Evolutionary conservation across 352 stramenopile species (phyloP).

Genomic region (Salisapilia sapeloensis): DNA sequence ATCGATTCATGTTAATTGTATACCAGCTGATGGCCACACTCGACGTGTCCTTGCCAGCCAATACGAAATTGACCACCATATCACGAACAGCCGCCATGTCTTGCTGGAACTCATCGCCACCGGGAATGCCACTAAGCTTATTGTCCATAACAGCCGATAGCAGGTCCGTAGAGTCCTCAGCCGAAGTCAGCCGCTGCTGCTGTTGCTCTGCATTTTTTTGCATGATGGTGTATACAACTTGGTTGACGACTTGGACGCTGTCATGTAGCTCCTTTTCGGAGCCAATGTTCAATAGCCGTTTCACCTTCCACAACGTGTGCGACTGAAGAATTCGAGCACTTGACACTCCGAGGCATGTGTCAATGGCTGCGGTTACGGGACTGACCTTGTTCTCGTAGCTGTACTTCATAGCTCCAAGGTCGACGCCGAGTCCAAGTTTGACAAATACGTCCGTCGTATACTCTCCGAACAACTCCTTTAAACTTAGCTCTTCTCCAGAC

Average conservation of each 20-base stretch:
- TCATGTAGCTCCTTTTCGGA: conserved; percentile 8
- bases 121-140: too few species aligned
- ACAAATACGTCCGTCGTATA: conserved; percentile 52
- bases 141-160: too few species aligned
- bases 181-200: too few species aligned
- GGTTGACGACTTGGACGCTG: conserved; percentile 10
- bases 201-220: too few species aligned
- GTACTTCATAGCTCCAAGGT: conserved; percentile 24
- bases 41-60: conserved; percentile 63
- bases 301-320: conserved; percentile 17
- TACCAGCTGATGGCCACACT: conserved; percentile 48
- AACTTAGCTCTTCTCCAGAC: conserved; percentile 7
- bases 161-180: too few species aligned
- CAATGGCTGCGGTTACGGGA: conserved; percentile 9
- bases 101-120: too few species aligned
- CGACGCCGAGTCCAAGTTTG: conserved; percentile 45
- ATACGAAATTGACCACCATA: conserved; percentile 58
- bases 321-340: conserved; percentile 15
- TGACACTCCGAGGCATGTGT: conserved; percentile 6
- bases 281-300: conserved; percentile 10
- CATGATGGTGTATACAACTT: conserved; percentile 7
- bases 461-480: conserved; percentile 23
- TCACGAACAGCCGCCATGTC: conserved; percentile 16
- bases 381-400: conserved; percentile 8
- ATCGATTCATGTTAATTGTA: conserved; percentile 30